Evolutionary conservation across 306 rosid species (phyloP).

Genomic region (Ammopiptanthus mongolicus): DNA sequence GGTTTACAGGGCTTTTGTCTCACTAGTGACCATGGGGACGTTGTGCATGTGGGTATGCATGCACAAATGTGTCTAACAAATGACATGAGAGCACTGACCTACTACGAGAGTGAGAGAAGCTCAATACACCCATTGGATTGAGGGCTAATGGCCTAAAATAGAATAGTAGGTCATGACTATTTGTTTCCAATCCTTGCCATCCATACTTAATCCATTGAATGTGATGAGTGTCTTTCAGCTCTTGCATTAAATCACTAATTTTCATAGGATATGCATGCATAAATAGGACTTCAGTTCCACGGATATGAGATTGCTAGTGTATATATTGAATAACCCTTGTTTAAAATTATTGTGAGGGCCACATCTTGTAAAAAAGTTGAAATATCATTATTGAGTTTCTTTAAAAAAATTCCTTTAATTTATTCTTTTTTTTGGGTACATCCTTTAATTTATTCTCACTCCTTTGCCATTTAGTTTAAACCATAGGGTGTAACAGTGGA

Average conservation of each 20-base stretch:
- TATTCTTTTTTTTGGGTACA: background rate
- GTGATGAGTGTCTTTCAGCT: background rate
- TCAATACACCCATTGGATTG: background rate
- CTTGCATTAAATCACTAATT: background rate
- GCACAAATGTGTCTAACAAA: background rate
- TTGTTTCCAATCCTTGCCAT: conserved; percentile 2
- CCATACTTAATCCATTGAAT: background rate
- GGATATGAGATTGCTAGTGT: background rate
- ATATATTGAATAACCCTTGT: background rate
- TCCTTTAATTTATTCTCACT: background rate
- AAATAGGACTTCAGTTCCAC: background rate
- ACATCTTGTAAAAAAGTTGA: background rate
- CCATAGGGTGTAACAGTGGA: background rate
- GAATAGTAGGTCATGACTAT: background rate
- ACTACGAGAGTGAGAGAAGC: conserved; percentile 5
- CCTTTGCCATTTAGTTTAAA: background rate
- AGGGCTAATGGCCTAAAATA: background rate
- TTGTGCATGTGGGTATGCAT: background rate
- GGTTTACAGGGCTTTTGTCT: background rate
- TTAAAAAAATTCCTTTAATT: background rate
- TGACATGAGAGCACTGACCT: background rate
- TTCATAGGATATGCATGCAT: background rate
- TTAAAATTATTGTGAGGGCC: background rate
- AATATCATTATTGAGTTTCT: background rate
- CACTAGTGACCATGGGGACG: background rate